phyloP scores from a whole-genome alignment of 192 early-diverging fungal genomes.

The Gaertneriomyces sp. region DNA sequence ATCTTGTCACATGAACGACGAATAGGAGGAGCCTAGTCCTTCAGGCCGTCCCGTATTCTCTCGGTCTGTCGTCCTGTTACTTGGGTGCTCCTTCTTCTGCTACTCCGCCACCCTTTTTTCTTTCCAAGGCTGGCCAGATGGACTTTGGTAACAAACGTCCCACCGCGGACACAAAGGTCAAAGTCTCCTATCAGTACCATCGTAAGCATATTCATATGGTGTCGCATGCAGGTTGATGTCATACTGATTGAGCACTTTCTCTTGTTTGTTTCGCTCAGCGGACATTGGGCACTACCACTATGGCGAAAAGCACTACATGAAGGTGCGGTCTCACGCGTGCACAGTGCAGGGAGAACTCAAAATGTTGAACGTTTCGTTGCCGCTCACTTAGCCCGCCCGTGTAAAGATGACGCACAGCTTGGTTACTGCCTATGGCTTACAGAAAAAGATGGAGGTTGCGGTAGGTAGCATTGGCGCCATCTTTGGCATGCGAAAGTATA shows the following conservation, averaged over 20 bases:
- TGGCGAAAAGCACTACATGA: conserved; percentile 54
- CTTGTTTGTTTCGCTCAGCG: conserved; percentile 18
- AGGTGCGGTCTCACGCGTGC: conserved; percentile 27
- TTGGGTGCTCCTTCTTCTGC: too few relatives aligned
- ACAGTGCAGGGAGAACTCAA: too few relatives aligned
- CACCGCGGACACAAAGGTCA: conserved; percentile 16
- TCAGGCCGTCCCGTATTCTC: too few relatives aligned
- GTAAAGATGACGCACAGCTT: conserved; percentile 91
- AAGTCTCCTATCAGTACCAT: conserved; percentile 44
- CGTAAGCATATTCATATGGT: conserved; percentile 24
- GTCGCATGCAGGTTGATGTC: neutral
- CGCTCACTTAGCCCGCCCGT: conserved; percentile 70
- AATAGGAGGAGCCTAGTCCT: too few relatives aligned
- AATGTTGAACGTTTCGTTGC: neutral
- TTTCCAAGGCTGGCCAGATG: neutral
- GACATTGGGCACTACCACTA: conserved; percentile 58
- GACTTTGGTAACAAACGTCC: conserved; percentile 31
- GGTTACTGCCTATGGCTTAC: conserved; percentile 85
- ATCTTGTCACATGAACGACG: too few relatives aligned
- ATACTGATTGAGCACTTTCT: neutral
- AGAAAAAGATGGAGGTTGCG: conserved; percentile 79
- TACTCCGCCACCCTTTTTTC: too few relatives aligned
- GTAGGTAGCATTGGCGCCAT: conserved; percentile 1
- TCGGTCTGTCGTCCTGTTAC: too few relatives aligned
- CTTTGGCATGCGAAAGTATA: too few relatives aligned